Evolutionary conservation across 371 early-diverging fungal species (phyloP), one percentile per base, ranked within the genome.

Genomic region (Dichotomocladium elegans): DNA sequence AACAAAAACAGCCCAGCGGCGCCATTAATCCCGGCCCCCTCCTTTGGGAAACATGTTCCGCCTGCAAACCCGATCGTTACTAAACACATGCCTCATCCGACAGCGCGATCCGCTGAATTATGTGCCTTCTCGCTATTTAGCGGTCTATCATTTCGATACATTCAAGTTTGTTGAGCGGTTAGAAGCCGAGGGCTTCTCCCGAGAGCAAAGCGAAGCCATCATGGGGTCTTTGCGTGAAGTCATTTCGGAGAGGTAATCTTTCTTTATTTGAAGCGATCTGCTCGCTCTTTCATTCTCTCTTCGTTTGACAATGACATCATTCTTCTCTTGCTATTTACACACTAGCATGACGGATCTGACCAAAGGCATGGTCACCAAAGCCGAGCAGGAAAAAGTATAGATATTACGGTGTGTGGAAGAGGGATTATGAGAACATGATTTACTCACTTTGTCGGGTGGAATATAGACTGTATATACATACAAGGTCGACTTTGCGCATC

Each of bases 401-500:
- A n/a, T n/a, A 22, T 30, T 19, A 9, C 35, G 15, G 2, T 46
- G 28, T 22, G n/a, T n/a, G n/a, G n/a, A n/a, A n/a, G n/a, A n/a
- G n/a, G n/a, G n/a, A n/a, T n/a, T n/a, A n/a, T n/a, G n/a, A n/a
- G n/a, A n/a, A n/a, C n/a, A n/a, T n/a, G n/a, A 46, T 8, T 10
- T 19, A 29, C 14, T 25, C 10, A 35, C 7, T n/a, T 4, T 33
- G n/a, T n/a, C n/a, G n/a, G n/a, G n/a, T n/a, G n/a, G 27, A 8
- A n/a, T 35, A 9, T 64, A 88, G 85, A 82, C 84, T 5, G 74
- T 92, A n/a, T 92, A 92, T 66, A 86, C 88, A 58, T 89, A 90
- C 68, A 91, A 86, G 55, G 92, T 94, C 12, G 95, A 95, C 59
- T 93, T 96, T 59, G 88, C 90, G 8, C 91, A 91, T 14, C 75